phyloP scores from a whole-genome alignment of 2,329 filamentous ascomycete species.

The Colletotrichum magnum region DNA sequence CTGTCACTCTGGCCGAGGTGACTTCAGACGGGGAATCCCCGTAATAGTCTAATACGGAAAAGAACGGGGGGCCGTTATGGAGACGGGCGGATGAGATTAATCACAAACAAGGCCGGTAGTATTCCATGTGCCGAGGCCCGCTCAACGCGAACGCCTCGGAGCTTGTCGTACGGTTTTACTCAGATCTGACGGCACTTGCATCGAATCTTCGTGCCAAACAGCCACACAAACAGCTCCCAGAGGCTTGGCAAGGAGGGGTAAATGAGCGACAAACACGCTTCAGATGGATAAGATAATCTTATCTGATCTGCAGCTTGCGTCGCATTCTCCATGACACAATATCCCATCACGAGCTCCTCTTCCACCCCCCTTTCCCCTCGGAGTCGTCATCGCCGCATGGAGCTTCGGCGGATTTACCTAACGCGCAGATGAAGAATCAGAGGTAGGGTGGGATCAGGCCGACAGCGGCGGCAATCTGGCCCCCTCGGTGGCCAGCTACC shows the following conservation, averaged over 20 bases:
- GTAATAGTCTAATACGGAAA: constrained; percentile 13
- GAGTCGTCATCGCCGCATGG: constrained; percentile 22
- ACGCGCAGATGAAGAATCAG: neutral
- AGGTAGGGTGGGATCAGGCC: constrained; percentile 3
- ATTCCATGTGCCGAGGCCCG: neutral
- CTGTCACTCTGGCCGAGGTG: neutral
- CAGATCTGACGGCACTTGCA: constrained; percentile 7
- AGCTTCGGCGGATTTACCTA: constrained; percentile 26
- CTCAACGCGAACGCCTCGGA: neutral
- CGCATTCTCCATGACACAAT: constrained; percentile 23
- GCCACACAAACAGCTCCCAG: neutral
- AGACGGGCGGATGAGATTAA: constrained; percentile 10
- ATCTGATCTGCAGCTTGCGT: constrained; percentile 42
- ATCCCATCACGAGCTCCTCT: constrained; percentile 6
- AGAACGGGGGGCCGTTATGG: constrained; percentile 11
- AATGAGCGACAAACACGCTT: constrained; percentile 7
- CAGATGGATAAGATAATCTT: constrained; percentile 52
- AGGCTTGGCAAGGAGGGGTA: constrained; percentile 36
- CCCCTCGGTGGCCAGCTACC: constrained; percentile 6
- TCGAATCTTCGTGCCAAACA: neutral
- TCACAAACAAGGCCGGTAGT: no score
- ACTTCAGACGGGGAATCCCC: neutral
- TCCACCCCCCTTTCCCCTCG: no score
- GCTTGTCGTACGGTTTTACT: constrained; percentile 4
- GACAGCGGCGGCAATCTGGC: neutral